These are phyloP conservation scores for Chlorella vulgaris DNA, from an alignment of 139 green algal species.

Conservation along the genomic window DNA sequence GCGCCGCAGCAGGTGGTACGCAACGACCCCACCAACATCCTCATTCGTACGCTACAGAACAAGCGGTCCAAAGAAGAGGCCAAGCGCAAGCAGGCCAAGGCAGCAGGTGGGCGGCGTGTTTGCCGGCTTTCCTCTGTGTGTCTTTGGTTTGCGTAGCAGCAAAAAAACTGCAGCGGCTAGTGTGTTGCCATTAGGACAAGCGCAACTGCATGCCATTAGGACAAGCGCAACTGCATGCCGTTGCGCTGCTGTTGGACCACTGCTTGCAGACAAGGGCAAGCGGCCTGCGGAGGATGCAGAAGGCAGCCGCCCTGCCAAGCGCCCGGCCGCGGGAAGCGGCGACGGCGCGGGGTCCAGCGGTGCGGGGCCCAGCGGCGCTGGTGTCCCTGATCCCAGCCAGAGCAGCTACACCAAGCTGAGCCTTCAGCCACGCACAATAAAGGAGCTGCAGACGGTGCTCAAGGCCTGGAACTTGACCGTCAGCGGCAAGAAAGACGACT, in stretches of 20 bases:
- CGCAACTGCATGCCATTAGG: no score
- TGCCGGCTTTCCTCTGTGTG: no score
- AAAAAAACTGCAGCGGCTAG: no score
- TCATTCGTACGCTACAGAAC: constrained; percentile 44
- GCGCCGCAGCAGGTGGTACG: constrained; percentile 46
- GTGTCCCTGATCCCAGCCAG: constrained; percentile 4
- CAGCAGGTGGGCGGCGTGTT: constrained; percentile 18
- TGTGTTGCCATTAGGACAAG: no score
- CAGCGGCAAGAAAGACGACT: constrained; percentile 56
- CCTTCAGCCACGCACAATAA: constrained; percentile 47
- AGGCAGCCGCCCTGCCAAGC: constrained; percentile 4
- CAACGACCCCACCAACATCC: constrained; percentile 48
- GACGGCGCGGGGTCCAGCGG: constrained; percentile 20
- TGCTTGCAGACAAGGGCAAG: constrained; percentile 42
- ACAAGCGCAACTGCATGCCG: no score
- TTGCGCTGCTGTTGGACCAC: neutral
- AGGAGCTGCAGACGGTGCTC: constrained; percentile 55
- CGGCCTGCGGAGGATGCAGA: constrained; percentile 22
- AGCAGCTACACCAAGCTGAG: constrained; percentile 26
- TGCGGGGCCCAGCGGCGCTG: neutral
- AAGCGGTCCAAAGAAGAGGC: constrained; percentile 40
- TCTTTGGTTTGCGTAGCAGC: no score
- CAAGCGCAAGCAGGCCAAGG: constrained; percentile 35
- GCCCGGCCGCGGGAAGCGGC: constrained; percentile 12
- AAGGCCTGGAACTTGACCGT: constrained; percentile 36